Conservation (phyloP, 371 early-diverging fungal species). For the Mortierella sp. region DNA sequence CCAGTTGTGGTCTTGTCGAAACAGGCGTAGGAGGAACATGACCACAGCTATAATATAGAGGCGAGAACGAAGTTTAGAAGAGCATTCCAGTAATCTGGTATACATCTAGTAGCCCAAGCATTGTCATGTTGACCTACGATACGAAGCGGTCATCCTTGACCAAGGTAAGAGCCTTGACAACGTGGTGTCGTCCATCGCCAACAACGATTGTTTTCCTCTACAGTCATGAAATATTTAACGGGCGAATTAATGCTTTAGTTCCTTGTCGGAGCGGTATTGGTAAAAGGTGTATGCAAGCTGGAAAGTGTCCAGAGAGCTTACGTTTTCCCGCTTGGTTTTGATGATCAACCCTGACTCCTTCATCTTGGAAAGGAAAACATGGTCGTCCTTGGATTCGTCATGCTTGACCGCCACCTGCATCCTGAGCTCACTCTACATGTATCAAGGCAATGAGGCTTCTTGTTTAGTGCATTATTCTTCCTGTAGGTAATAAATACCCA, state of each 20-base stretch:
- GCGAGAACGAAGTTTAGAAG: background rate
- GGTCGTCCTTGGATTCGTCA: conserved; percentile 70
- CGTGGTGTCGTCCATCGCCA: conserved; percentile 71
- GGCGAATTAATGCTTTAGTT: background rate
- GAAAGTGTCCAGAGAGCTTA: conserved; percentile 17
- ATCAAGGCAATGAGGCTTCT: background rate
- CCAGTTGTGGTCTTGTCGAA: conserved; percentile 54
- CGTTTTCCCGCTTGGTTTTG: conserved; percentile 69
- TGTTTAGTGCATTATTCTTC: background rate
- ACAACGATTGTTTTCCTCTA: conserved; percentile 62
- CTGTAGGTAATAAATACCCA: background rate
- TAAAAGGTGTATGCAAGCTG: background rate
- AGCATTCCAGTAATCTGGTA: background rate
- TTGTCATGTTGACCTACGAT: conserved; percentile 55
- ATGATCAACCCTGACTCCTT: conserved; percentile 72
- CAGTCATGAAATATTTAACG: background rate
- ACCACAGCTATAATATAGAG: conserved; percentile 37
- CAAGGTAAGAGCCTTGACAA: conserved; percentile 68
- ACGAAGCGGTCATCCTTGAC: conserved; percentile 67
- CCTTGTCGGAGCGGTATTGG: background rate
- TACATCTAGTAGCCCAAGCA: background rate
- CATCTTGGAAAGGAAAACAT: conserved; percentile 74
- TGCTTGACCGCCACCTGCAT: conserved; percentile 75
- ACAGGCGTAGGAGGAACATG: conserved; percentile 66
- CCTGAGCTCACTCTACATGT: conserved; percentile 65